Evolutionary conservation across 441 rosid genomes (phyloP), one percentile per base, ranked within the genome.

Genomic region (Adansonia gregorii): DNA sequence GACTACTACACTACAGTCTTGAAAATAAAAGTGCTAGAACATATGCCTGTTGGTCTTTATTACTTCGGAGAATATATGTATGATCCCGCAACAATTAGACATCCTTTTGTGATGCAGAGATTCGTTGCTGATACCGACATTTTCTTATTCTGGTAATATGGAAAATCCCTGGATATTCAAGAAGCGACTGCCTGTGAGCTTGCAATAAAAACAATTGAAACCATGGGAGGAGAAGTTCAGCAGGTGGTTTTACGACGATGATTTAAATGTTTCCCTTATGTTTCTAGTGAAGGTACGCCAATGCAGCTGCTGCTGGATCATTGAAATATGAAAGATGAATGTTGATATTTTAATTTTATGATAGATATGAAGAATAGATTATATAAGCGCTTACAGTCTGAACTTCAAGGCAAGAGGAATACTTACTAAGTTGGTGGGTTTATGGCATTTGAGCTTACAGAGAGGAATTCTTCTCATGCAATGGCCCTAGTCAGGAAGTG

Each of bases 111-210:
- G 76, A 83, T 91, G 91, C 93, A 91, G 86, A 90, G 82, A 84
- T 91, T 88, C 84, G 88, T 83, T 67, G 82, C 85, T 22, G 91
- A 91, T 81, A 77, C 96, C 10, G 82, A 91, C 78, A 84, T 90
- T 79, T 90, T 89, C 88, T 81, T 91, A 82, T 90, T 91, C 82
- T 90, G 92, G 93, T 91, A 92, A 5, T 91, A 88, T 1, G 93
- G 93, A 0, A 85, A 91, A 77, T 82, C 89, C 63, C 81, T n/a
- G 1, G 84, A 88, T 74, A 51, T 90, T 41, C 83, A 17, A 67
- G 93, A 90, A 77, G 78, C 83, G 69, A 75, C 69, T 14, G 86
- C 90, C 66, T 64, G 86, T 5, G 87, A 90, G 27, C 86, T 86
- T 14, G 92, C 89, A 20, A 83, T 79, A 46, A 83, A 87, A 72